Evolutionary conservation across 2,329 filamentous ascomycete genomes (phyloP).

Genomic region (Arthroderma uncinatum): DNA sequence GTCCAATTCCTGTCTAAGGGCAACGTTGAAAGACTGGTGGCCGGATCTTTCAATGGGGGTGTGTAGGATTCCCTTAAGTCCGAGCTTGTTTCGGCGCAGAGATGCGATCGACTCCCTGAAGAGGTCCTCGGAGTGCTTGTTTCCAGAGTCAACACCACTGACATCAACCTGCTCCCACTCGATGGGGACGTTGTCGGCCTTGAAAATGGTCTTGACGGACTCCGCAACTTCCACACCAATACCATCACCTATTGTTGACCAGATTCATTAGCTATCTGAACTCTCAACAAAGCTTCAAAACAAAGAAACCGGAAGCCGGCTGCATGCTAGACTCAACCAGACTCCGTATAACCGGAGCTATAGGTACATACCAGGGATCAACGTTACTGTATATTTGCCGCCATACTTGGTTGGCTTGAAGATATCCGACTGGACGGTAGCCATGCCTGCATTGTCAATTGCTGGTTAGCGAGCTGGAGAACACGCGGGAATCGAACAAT

Average conservation of each 20-base stretch:
- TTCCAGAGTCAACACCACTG: slow-evolving; percentile 73
- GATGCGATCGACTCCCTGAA: slow-evolving; percentile 94
- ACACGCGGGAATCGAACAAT: neutral
- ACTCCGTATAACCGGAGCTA: neutral
- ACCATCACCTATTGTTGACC: slow-evolving; percentile 57
- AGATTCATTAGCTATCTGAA: neutral
- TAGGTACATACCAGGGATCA: slow-evolving; percentile 69
- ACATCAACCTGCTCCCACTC: slow-evolving; percentile 99
- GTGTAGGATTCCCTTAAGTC: slow-evolving; percentile 96
- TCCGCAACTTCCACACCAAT: slow-evolving; percentile 97
- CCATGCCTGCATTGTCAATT: slow-evolving; percentile 43
- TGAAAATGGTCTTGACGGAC: slow-evolving; percentile 98
- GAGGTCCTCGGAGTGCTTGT: slow-evolving; percentile 82
- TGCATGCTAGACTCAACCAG: neutral
- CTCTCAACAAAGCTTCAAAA: neutral
- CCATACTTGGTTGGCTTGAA: slow-evolving; percentile 99
- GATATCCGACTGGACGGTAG: slow-evolving; percentile 84
- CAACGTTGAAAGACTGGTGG: slow-evolving; percentile 99
- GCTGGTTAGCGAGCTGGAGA: neutral
- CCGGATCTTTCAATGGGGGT: slow-evolving; percentile 93
- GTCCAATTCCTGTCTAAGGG: slow-evolving; percentile 96
- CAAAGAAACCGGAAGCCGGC: neutral
- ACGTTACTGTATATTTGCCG: slow-evolving; percentile 96
- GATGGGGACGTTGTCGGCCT: slow-evolving; percentile 96
- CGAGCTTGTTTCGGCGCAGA: slow-evolving; percentile 95